phyloP scores from a whole-genome alignment of 2,329 filamentous ascomycete genomes.

The Apiospora kogelbergensis region DNA sequence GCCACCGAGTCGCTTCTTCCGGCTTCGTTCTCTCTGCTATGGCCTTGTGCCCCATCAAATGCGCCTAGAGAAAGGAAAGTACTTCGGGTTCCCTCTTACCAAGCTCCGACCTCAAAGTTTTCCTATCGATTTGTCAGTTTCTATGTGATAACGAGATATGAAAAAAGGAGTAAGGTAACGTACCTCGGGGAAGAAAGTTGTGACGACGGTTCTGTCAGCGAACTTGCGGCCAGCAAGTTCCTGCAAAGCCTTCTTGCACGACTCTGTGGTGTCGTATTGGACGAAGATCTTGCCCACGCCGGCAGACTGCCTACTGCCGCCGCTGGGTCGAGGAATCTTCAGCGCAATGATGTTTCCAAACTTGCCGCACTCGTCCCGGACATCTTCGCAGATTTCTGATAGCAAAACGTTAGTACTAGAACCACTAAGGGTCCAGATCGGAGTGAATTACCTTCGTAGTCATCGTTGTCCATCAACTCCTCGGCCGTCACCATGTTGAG shows the following conservation, averaged over 20 bases:
- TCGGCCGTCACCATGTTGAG: constrained; percentile 99
- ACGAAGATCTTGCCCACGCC: constrained; percentile 98
- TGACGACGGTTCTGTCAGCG: constrained; percentile 91
- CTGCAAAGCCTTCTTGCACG: constrained; percentile 80
- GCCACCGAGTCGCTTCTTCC: background rate
- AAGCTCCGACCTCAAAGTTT: constrained; percentile 89
- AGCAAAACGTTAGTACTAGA: background rate
- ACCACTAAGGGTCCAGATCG: background rate
- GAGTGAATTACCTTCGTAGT: constrained; percentile 77
- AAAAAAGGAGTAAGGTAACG: constrained; percentile 23
- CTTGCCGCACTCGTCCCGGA: constrained; percentile 89
- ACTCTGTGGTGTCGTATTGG: constrained; percentile 80
- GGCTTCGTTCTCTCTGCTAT: background rate
- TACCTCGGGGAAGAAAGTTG: constrained; percentile 94
- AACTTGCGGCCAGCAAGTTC: constrained; percentile 96
- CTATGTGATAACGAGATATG: background rate
- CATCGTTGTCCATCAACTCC: constrained; percentile 88
- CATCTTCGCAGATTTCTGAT: constrained; percentile 92
- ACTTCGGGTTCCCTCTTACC: constrained; percentile 52
- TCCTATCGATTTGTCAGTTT: constrained; percentile 58
- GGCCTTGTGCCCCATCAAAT: background rate
- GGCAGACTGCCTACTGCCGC: constrained; percentile 77
- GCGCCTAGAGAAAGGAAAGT: background rate
- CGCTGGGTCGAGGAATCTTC: constrained; percentile 87
- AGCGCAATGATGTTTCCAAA: constrained; percentile 83